These are phyloP conservation scores for Cadophora malorum DNA, from an alignment of 2,329 filamentous ascomycete genomes.

Conservation along the genomic window DNA sequence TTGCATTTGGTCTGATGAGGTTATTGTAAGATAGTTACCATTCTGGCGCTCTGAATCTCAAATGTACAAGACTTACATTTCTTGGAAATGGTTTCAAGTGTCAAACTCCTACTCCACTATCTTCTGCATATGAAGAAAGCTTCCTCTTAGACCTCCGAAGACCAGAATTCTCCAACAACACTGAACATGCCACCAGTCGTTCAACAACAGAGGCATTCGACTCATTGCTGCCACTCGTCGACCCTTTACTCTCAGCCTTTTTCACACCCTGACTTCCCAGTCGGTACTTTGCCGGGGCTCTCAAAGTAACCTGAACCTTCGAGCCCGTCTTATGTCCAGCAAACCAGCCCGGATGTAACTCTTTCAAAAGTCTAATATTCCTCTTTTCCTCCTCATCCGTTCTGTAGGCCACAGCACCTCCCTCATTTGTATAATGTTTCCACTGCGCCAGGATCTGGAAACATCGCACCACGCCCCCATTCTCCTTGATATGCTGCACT, in stretches of 20 bases:
- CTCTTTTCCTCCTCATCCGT: not conserved
- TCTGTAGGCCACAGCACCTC: not conserved
- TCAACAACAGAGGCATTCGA: not conserved
- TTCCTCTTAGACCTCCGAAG: not conserved
- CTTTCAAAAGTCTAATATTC: not conserved
- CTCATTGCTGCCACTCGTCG: not conserved
- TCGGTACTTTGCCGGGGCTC: not conserved
- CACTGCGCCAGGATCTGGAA: not conserved
- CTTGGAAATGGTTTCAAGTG: not conserved
- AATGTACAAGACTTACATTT: not conserved
- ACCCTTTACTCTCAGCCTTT: not conserved
- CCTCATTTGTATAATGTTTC: conserved; percentile 1
- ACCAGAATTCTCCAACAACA: not conserved
- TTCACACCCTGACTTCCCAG: not conserved
- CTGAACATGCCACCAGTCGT: not conserved
- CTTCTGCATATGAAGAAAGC: not conserved
- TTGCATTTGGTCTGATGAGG: not conserved
- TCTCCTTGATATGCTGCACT: conserved; percentile 16
- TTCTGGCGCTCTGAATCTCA: not conserved
- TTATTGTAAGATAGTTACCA: not conserved
- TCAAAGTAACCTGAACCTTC: not conserved
- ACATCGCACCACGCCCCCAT: conserved; percentile 10
- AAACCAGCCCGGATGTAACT: conserved; percentile 15
- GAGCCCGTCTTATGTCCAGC: not conserved
- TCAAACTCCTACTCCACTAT: not conserved